Percentiles rank a stretch among this genome's conserved stretches.
Evolutionary conservation across 495 filamentous ascomycete species (phyloP).

Genomic region (Pyronema domesticum): DNA sequence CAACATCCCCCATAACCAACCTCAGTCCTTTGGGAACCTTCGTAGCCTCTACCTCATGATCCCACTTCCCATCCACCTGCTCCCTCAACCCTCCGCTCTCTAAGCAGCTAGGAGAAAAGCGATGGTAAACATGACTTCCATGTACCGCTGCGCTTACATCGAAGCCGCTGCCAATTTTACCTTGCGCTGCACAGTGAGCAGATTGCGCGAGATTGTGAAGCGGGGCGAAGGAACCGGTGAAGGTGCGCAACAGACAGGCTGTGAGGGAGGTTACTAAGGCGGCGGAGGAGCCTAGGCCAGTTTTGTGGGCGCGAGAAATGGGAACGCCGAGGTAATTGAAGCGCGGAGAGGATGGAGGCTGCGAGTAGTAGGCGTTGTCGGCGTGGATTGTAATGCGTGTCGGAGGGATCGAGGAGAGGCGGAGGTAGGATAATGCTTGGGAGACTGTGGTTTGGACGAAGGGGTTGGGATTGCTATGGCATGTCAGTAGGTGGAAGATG

Average conservation of each 20-base stretch:
- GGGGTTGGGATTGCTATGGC: constrained; percentile 34
- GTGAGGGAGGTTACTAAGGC: constrained; percentile 86
- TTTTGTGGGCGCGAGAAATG: constrained; percentile 73
- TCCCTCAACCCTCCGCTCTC: constrained; percentile 42
- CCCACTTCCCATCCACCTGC: constrained; percentile 58
- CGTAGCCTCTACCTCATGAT: constrained; percentile 34
- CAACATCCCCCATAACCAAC: constrained; percentile 85
- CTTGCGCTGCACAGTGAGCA: constrained; percentile 87
- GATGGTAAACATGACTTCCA: constrained; percentile 73
- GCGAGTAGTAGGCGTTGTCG: constrained; percentile 92
- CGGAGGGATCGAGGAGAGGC: constrained; percentile 30
- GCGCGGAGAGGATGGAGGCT: constrained; percentile 33
- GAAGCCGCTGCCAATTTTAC: constrained; percentile 89
- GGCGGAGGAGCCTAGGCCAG: constrained; percentile 86
- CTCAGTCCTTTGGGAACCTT: constrained; percentile 45
- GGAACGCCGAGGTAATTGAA: constrained; percentile 67
- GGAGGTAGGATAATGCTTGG: constrained; percentile 73
- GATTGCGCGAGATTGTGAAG: constrained; percentile 83
- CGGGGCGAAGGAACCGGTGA: constrained; percentile 42
- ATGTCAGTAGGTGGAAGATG: constrained; percentile 20
- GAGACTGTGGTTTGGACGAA: constrained; percentile 82
- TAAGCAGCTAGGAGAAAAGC: constrained; percentile 70
- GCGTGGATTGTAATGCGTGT: constrained; percentile 77
- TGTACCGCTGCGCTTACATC: constrained; percentile 90
- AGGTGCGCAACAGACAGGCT: constrained; percentile 58